A percentile compares a stretch with the other conserved stretches of the same genome.
These are phyloP conservation scores for Saccharomyces hybrid DNA, from an alignment of 1,139 yeast genomes.

Conservation along the genomic window DNA sequence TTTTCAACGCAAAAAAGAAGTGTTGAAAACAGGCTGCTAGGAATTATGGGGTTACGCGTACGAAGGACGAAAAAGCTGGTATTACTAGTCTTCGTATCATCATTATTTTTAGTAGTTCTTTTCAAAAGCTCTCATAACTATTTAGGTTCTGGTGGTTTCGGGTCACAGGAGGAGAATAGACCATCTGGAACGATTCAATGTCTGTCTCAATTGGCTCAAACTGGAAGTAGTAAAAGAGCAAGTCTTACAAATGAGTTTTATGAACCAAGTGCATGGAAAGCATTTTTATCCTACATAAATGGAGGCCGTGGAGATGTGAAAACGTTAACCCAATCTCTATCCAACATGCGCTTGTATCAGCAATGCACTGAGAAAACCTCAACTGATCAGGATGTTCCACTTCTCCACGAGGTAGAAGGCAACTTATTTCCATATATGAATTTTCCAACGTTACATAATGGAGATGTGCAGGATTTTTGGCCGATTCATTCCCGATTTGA, in stretches of 20 bases:
- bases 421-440: neutral
- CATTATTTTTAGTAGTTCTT: too few species aligned
- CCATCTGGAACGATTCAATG: too few species aligned
- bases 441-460: neutral
- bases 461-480: neutral
- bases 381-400: neutral
- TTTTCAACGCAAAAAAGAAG: too few species aligned
- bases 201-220: neutral
- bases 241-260: neutral
- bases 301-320: neutral
- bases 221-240: neutral
- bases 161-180: too few species aligned
- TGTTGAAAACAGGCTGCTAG: too few species aligned
- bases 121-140: too few species aligned
- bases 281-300: neutral
- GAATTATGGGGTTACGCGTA: too few species aligned
- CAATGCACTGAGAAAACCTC: neutral
- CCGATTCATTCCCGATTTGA: neutral
- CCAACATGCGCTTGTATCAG: neutral
- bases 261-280: neutral
- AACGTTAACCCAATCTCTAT: neutral
- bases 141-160: too few species aligned
- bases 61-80: too few species aligned
- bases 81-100: too few species aligned
- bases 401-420: neutral